Evolutionary conservation across 1,284 basidiomycete genomes (phyloP), one percentile per base, ranked within the genome.

Genomic region (Austroboletus niveus): DNA sequence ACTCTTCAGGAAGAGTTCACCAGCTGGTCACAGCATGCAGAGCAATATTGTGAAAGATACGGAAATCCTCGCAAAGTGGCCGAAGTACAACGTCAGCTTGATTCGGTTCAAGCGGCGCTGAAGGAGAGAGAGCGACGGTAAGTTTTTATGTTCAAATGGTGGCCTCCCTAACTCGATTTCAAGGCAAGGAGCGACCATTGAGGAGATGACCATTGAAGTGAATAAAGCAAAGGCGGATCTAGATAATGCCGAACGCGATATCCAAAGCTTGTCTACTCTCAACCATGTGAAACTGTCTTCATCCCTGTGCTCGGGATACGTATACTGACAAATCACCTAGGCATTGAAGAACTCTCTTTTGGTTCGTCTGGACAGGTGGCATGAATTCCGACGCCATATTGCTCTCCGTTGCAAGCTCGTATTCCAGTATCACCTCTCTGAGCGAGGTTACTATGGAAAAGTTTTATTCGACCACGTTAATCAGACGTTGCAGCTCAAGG

Each of bases 381-480:
- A 88, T 52, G 83, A 88, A 48, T 95, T 97, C 75, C 84, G 95
- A 47, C 78, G 82, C 9, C 87, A 90, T 60, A 94, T 94, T 55
- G 87, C 93, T 10, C 75, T 92, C 24, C 85, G 93, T 7, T 94
- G 92, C 69, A 92, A 90, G 62, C 74, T 85, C 43, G 82, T 87
- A 42, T 98, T 98, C 75, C 79, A 84, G 20, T 83, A 80, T 62
- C 86, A 96, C 68, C 83, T 98, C 17, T 82, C 84, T 22, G 82
- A 87, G 54, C 90, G 97, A 58, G 91, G 90, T 11, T 94, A 92
- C 72, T 89, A 82, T 55, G 92, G 92, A 45, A 88, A 88, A 63
- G 84, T 90, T 27, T 61, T 89, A 11, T 97, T 99, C 65, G 84
- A 97, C 64, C 96, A 99, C 65, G 72, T 77, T 14, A 69, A 74